Evolutionary conservation across 2,329 filamentous ascomycete genomes (phyloP).

Genomic region (Monosporascus sp.): DNA sequence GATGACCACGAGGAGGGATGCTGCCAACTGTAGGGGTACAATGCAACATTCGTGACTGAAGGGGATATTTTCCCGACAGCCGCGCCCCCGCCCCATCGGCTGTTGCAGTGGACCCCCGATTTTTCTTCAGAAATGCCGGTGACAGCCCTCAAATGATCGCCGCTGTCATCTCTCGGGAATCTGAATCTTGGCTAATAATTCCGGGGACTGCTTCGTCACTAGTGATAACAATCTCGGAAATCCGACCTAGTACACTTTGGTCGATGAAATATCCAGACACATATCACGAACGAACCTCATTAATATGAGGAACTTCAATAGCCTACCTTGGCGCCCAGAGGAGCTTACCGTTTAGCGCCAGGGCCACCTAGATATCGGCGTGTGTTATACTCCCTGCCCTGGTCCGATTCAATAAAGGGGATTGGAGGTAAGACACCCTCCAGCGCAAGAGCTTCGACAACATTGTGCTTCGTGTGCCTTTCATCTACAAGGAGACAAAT

Average conservation of each 20-base stretch:
- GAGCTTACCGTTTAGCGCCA: neutral
- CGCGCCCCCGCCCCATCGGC: neutral
- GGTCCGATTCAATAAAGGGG: too few species aligned
- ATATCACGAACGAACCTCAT: neutral
- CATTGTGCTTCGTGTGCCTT: neutral
- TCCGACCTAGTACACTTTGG: neutral
- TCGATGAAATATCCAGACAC: neutral
- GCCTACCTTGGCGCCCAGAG: neutral
- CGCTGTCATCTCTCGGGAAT: constrained; percentile 1
- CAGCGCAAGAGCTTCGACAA: neutral
- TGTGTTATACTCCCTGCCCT: too few species aligned
- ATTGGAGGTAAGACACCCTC: too few species aligned
- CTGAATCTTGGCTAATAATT: neutral
- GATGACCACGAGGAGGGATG: neutral
- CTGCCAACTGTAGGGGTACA: neutral
- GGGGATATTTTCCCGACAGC: neutral
- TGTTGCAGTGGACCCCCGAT: neutral
- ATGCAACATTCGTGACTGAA: neutral
- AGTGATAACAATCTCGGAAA: neutral
- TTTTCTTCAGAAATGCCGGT: neutral
- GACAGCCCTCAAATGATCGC: neutral
- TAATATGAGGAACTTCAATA: neutral
- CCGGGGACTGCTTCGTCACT: neutral
- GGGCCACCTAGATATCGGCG: too few species aligned
- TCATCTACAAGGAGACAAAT: neutral